phyloP scores from a whole-genome alignment of 352 stramenopile species.

The Globisporangium camurandrum region DNA sequence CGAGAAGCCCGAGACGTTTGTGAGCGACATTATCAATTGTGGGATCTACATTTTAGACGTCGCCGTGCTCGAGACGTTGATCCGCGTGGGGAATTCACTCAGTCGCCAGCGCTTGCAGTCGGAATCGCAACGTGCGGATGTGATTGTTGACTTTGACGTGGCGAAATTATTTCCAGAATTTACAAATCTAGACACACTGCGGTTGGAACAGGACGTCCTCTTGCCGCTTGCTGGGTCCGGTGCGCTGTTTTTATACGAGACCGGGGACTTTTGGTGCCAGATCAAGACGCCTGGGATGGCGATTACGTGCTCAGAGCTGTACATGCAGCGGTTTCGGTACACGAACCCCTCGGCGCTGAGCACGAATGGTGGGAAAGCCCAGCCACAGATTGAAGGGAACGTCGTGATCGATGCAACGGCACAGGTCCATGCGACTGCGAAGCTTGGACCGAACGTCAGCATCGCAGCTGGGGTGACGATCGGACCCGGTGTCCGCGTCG shows the following conservation, averaged over 20 bases:
- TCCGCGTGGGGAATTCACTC: slow-evolving; percentile 72
- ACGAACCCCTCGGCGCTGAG: slow-evolving; percentile 81
- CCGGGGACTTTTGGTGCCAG: slow-evolving; percentile 86
- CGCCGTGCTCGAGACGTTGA: slow-evolving; percentile 68
- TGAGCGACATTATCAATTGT: slow-evolving; percentile 89
- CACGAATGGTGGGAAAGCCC: slow-evolving; percentile 71
- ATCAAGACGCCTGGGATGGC: slow-evolving; percentile 89
- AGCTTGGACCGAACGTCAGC: slow-evolving; percentile 81
- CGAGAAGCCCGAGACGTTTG: slow-evolving; percentile 86
- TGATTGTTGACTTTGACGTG: slow-evolving; percentile 65
- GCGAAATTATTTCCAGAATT: slow-evolving; percentile 87
- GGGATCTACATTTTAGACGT: slow-evolving; percentile 86
- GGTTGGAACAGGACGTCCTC: slow-evolving; percentile 80
- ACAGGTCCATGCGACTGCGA: slow-evolving; percentile 78
- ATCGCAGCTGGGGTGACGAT: slow-evolving; percentile 83
- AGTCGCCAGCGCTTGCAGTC: slow-evolving; percentile 69
- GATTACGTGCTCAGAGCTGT: slow-evolving; percentile 86
- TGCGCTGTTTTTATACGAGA: slow-evolving; percentile 70
- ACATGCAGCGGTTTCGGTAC: slow-evolving; percentile 88
- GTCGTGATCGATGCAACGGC: slow-evolving; percentile 76
- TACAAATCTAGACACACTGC: slow-evolving; percentile 77
- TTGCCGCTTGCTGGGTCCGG: slow-evolving; percentile 73
- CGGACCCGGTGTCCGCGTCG: slow-evolving; percentile 67
- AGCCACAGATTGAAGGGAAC: slow-evolving; percentile 82
- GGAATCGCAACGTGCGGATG: slow-evolving; percentile 65